phyloP scores from a whole-genome alignment of 2,329 filamentous ascomycete species.

The Camptophora hylomeconis region DNA sequence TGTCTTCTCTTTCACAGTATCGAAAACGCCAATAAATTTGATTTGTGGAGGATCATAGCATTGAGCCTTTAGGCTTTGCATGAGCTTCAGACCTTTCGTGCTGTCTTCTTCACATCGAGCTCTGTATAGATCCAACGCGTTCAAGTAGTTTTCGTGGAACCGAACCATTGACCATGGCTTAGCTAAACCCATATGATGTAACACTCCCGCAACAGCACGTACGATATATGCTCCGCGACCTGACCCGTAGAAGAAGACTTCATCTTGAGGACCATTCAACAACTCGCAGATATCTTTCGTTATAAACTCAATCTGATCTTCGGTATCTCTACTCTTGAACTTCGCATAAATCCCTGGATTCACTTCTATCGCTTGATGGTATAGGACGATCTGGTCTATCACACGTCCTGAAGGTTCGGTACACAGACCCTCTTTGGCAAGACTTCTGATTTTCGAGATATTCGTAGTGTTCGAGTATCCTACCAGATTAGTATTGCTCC shows the following conservation, averaged over 20 bases:
- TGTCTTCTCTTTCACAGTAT: conserved; percentile 22
- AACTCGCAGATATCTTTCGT: conserved; percentile 9
- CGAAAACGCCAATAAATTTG: conserved; percentile 26
- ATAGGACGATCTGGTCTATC: no score
- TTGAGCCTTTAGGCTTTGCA: conserved; percentile 11
- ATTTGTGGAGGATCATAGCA: conserved; percentile 21
- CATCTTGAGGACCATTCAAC: conserved; percentile 19
- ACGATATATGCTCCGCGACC: conserved; percentile 29
- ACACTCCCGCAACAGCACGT: conserved; percentile 26
- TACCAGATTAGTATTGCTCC: no score
- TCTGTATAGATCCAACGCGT: conserved; percentile 14
- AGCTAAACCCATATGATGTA: conserved; percentile 22
- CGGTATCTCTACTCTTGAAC: conserved; percentile 8
- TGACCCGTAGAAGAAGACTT: conserved; percentile 30
- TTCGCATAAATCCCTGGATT: conserved; percentile 9
- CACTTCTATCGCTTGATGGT: conserved; percentile 10
- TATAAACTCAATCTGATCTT: conserved; percentile 15
- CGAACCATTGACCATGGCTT: conserved; percentile 14
- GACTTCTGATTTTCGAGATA: no score
- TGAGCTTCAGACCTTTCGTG: conserved; percentile 10
- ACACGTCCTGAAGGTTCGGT: no score
- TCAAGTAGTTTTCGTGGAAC: conserved; percentile 20
- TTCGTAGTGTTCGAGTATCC: no score
- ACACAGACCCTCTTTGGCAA: no score
- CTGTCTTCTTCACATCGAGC: conserved; percentile 14